Percentiles rank a stretch among this genome's conserved stretches.
These are phyloP conservation scores for Russula vinacea DNA, from an alignment of 768 basidiomycete genomes.

Conservation along the genomic window DNA sequence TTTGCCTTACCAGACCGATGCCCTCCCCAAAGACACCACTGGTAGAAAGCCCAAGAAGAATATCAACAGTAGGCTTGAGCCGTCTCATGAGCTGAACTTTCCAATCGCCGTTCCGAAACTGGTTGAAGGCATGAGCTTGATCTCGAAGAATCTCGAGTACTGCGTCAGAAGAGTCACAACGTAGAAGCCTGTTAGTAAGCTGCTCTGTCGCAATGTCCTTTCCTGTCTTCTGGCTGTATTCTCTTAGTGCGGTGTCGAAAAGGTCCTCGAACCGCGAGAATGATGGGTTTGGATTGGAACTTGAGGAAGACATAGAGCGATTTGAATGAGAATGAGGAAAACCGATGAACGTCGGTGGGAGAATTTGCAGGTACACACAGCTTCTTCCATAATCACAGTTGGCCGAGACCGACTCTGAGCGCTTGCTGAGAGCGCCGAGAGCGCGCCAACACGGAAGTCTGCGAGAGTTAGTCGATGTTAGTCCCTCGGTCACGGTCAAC, in stretches of 20 bases:
- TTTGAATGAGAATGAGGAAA: too few relatives aligned
- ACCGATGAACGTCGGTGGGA: too few relatives aligned
- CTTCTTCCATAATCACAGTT: too few relatives aligned
- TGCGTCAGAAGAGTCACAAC: neutral
- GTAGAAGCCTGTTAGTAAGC: neutral
- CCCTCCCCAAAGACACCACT: neutral
- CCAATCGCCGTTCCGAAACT: conserved; percentile 1
- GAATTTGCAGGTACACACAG: too few relatives aligned
- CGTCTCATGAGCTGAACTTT: neutral
- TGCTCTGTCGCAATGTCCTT: neutral
- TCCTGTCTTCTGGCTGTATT: neutral
- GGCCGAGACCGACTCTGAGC: too few relatives aligned
- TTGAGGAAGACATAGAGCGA: conserved; percentile 6
- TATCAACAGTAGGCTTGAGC: neutral
- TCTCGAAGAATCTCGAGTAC: neutral
- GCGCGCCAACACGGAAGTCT: too few relatives aligned
- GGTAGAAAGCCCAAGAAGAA: neutral
- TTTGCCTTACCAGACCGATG: neutral
- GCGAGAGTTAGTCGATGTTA: too few relatives aligned
- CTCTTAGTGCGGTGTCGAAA: neutral
- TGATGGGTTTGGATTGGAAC: neutral
- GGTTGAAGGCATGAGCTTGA: neutral
- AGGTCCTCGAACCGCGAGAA: neutral
- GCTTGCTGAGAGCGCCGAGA: too few relatives aligned
- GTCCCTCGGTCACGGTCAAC: too few relatives aligned